Conservation (phyloP, 169 alveolate species). For the Plasmodium falciparum region DNA sequence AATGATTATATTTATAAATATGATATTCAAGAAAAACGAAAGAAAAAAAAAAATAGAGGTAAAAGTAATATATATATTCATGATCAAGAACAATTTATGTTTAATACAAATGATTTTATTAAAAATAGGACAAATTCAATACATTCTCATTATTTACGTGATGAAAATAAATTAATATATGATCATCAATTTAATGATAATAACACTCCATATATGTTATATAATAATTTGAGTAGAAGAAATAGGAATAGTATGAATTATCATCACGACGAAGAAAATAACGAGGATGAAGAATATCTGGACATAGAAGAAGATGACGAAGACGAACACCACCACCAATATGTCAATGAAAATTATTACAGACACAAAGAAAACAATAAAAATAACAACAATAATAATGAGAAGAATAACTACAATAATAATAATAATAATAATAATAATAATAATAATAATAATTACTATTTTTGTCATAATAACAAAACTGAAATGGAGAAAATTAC, state of each 20-base stretch:
- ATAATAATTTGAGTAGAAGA: too few species aligned
- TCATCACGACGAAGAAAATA: too few species aligned
- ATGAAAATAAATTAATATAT: too few species aligned
- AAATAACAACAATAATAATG: not conserved
- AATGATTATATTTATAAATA: not conserved
- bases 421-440: constrained; percentile 10
- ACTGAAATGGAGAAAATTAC: constrained; percentile 46
- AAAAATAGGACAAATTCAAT: too few species aligned
- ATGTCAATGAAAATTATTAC: not conserved
- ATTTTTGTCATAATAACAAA: constrained; percentile 9
- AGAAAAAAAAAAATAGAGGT: not conserved
- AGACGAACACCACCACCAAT: not conserved
- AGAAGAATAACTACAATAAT: constrained; percentile 1
- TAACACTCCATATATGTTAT: too few species aligned
- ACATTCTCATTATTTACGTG: too few species aligned
- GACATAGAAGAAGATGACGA: not conserved
- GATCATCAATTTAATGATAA: too few species aligned
- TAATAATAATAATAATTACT: not conserved
- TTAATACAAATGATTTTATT: too few species aligned
- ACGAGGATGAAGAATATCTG: too few species aligned
- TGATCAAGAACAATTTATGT: too few species aligned
- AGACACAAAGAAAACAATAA: constrained; percentile 16
- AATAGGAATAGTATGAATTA: too few species aligned
- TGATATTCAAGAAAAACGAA: not conserved
- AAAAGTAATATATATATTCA: not conserved